Conservation (phyloP, 371 early-diverging fungal species). For the Mucor circinelloides region DNA sequence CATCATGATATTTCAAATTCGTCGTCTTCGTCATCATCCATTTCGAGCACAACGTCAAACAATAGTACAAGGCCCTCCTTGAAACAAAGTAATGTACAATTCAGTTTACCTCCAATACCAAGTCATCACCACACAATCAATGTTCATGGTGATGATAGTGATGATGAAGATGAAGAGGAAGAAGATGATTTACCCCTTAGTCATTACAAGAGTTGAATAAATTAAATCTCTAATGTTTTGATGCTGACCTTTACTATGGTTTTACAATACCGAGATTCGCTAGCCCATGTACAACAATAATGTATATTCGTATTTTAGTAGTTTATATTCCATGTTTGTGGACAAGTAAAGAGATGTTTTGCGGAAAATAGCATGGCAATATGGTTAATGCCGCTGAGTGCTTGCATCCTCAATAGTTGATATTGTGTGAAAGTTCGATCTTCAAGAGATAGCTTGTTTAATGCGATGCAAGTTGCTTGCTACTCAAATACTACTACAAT, state of each 20-base stretch:
- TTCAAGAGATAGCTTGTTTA: neutral
- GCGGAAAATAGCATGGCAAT: too few species aligned
- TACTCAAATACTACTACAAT: neutral
- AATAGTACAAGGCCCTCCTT: neutral
- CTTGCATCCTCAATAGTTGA: neutral
- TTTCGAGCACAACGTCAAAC: neutral
- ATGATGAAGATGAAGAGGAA: slow-evolving; percentile 17
- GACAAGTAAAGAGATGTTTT: too few species aligned
- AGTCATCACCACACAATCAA: slow-evolving; percentile 2
- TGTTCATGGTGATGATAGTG: neutral
- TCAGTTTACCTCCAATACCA: slow-evolving; percentile 15
- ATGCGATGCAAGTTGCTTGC: neutral
- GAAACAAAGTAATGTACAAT: slow-evolving; percentile 17
- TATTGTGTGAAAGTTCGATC: neutral
- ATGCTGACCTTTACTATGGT: neutral
- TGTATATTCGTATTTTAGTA: neutral
- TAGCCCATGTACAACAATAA: neutral
- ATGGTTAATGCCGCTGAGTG: neutral
- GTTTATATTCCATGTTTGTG: neutral
- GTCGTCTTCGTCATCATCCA: neutral
- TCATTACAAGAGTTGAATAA: slow-evolving; percentile 23
- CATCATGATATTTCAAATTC: neutral
- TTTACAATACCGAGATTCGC: neutral
- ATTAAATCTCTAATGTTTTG: neutral
- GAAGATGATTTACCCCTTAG: slow-evolving; percentile 42